These are phyloP conservation scores for Phytophthora melonis DNA, from an alignment of 352 stramenopile species.

Conservation along the genomic window DNA sequence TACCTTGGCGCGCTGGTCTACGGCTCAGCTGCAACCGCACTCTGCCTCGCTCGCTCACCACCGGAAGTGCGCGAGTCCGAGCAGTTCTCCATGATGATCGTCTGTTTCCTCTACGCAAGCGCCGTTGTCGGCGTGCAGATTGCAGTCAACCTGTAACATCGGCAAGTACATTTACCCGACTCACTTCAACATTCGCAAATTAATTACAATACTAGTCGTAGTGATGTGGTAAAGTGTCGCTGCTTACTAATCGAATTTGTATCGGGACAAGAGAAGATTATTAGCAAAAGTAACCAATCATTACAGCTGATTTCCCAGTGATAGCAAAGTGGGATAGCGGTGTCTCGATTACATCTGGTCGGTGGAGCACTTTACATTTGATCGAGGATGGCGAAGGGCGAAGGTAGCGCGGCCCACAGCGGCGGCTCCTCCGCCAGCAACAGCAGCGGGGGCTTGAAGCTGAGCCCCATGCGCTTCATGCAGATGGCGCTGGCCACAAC, in stretches of 20 bases:
- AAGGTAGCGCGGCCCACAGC: background rate
- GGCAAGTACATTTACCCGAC: background rate
- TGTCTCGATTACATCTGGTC: background rate
- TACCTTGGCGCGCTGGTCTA: constrained; percentile 44
- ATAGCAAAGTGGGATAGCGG: background rate
- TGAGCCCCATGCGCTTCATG: constrained; percentile 80
- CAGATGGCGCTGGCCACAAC: constrained; percentile 68
- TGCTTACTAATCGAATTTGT: background rate
- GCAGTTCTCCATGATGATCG: constrained; percentile 61
- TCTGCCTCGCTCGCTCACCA: constrained; percentile 55
- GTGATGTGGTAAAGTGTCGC: background rate
- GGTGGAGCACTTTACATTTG: constrained; percentile 11
- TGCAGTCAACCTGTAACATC: constrained; percentile 62
- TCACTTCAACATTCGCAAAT: background rate
- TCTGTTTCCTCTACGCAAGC: constrained; percentile 68
- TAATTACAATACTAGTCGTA: background rate
- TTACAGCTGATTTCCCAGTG: background rate
- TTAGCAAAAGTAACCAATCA: background rate
- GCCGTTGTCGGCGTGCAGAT: constrained; percentile 73
- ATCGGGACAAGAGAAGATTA: background rate
- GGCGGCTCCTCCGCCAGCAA: background rate
- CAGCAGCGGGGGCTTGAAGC: constrained; percentile 7
- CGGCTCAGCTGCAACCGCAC: constrained; percentile 12
- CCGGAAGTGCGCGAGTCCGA: constrained; percentile 66
- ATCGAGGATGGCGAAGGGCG: constrained; percentile 23